A percentile compares a stretch with the other conserved stretches of the same genome.
Evolutionary conservation across 352 stramenopile species (phyloP).

Genomic region (Thraustotheca clavata): DNA sequence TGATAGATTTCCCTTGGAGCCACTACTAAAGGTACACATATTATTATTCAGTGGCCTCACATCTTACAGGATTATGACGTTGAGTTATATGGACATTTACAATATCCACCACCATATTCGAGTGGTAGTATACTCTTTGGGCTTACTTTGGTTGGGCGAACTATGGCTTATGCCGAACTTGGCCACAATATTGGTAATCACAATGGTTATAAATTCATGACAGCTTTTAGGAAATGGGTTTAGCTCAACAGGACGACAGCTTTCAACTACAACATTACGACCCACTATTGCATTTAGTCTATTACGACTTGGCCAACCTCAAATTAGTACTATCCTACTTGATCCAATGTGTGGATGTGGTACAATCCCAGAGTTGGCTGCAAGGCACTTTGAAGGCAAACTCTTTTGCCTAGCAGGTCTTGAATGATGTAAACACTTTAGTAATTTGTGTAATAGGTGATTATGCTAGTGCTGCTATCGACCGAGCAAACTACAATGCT

Average conservation of each 20-base stretch:
- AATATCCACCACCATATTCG: slow-evolving; percentile 11
- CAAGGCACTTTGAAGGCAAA: slow-evolving; percentile 1
- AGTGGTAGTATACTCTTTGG: slow-evolving; percentile 5
- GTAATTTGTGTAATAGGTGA: slow-evolving; percentile 4
- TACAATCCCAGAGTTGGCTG: slow-evolving; percentile 16
- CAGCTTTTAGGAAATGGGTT: slow-evolving; percentile 2
- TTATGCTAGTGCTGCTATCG: slow-evolving; percentile 6
- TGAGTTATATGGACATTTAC: slow-evolving; percentile 16
- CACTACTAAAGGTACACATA: not conserved
- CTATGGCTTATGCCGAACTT: slow-evolving; percentile 13
- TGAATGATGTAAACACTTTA: not conserved
- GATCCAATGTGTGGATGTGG: slow-evolving; percentile 21
- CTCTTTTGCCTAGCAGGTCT: slow-evolving; percentile 8
- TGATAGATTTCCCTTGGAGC: not conserved
- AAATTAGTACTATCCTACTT: not conserved
- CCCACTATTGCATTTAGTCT: slow-evolving; percentile 21
- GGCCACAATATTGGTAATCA: not conserved
- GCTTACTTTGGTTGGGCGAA: not conserved
- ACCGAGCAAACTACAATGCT: not conserved
- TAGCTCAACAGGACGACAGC: slow-evolving; percentile 13
- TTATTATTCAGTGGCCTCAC: not conserved
- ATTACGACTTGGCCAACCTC: not conserved
- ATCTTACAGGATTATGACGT: slow-evolving; percentile 9
- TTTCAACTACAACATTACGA: slow-evolving; percentile 12
- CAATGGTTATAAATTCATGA: not conserved